Base-by-base conservation (phyloP, 148 eudicot species). In the Euryodendron excelsum region DNA sequence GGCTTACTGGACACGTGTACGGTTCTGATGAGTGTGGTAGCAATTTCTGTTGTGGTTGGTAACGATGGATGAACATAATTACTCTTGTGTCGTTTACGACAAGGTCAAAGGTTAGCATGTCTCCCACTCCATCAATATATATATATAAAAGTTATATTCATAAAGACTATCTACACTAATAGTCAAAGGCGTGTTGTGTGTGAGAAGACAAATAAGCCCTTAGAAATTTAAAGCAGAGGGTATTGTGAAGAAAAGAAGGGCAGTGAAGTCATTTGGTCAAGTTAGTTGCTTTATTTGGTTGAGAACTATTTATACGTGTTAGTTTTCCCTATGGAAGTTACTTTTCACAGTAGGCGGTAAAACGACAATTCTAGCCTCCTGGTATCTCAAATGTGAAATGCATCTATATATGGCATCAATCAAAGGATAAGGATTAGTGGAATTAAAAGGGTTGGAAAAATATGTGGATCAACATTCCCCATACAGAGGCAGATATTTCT, bases 21-120 rank as follows among this genome's bases (percentile, higher is more conserved):
- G 23, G 74, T 71, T 25, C 2, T 13, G 28, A 21, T 53, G 45
- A 53, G 34, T 13, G 74, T 27, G 11, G 56, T 70, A 0, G 27
- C 47, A 34, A 68, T 41, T 50, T 20, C 56, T 10, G 76, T 21
- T 8, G 21, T 59, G 53, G 76, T 25, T 23, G 52, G 68, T 74
- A 67, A 59, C 52, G 52, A 7, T 37, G 9, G 77, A 58, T 34
- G 34, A 34, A 34, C 45, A 41, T n/a, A 53, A 31, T 28, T 5
- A 20, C 33, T 8, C 27, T 30, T 17, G 30, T 50, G 3, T 18
- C 75, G 28, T 31, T 36, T 11, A 31, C 12, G 30, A 72, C 7
- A 21, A 53, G 21, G 61, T 73, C 77, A 73, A 73, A 37, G 45
- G 65, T 73, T n/a, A 34, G 77, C 64, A 34, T 2, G 65, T 6